Base-by-base conservation (phyloP, 352 stramenopile species). In the Thalassiosira mediterranea region DNA sequence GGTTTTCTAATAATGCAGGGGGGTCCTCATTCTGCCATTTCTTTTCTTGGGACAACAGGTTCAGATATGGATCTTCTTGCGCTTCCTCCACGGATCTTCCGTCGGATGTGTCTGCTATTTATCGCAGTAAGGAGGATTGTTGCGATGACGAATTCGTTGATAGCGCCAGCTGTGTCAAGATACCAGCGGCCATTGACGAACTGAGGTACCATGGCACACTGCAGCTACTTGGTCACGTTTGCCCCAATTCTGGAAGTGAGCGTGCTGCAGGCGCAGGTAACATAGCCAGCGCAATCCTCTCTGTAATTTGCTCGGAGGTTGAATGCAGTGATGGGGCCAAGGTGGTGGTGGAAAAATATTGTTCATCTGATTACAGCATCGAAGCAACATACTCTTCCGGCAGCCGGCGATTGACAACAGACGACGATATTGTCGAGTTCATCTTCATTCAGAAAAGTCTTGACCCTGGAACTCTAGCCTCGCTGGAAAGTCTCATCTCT, bases 381-480 rank as follows among this genome's bases (percentile, higher is more conserved):
- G 63, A 66, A 38, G 28, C 38, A 19, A 26, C 62, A 17, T 54
- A 60, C 37, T 25, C 37, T 25, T 38, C 26, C 21, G 54, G 23
- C 7, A 58, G 17, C 23, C 29, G 19, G 15, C 29, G 7, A 37
- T 26, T 61, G 23, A 38, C 25, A 58, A 54, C 7, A 28, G 40
- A 57, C 23, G n/a, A 65, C 4, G 48, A 80, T n/a, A 38, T 63
- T 15, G 72, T 75, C 19, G 57, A 80, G 28, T 75, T 59, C n/a
- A 66, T 52, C 40, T 19, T 80, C 23, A 46, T 60, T 23, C 38
- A 60, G 8, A 11, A 61, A 54, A 29, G 1, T 3, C 19, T 80
- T 46, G 40, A 42, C 29, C 7, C 51, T 8, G 26, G 40, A 7
- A 51, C 44, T 29, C 17, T 75, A 23, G 3, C n/a, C 38, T 19